phyloP scores from a whole-genome alignment of 257 asterid species.

The Lycium barbarum region DNA sequence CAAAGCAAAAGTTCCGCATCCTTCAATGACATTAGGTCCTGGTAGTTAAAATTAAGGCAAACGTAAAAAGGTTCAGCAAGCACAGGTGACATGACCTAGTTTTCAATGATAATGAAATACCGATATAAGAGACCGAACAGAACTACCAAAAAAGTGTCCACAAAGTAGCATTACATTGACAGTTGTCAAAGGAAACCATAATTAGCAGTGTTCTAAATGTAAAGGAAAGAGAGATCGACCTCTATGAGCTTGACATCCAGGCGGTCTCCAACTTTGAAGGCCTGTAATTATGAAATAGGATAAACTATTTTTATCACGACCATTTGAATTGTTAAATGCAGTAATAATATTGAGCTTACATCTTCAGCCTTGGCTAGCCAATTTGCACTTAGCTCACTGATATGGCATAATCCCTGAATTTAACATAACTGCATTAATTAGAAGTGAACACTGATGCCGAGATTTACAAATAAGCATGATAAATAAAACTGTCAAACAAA shows the following conservation, averaged over 20 bases:
- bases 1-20: background rate
- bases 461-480: background rate
- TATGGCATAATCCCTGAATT: constrained; percentile 90
- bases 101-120: no score
- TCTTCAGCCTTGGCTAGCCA: constrained; percentile 98
- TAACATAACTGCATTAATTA: constrained; percentile 6
- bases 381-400: constrained; percentile 87
- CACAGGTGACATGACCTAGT: no score
- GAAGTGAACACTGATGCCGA: constrained; percentile 10
- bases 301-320: constrained; percentile 34
- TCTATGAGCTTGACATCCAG: constrained; percentile 96
- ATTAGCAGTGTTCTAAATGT: constrained; percentile 19
- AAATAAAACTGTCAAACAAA: background rate
- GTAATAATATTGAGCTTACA: constrained; percentile 54
- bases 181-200: constrained; percentile 13
- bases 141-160: background rate
- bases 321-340: constrained; percentile 25
- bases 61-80: no score
- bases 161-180: background rate
- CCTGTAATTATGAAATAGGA: constrained; percentile 53
- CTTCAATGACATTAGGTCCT: no score
- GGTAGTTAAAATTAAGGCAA: no score
- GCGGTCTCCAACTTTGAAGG: constrained; percentile 87
- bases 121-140: no score
- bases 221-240: constrained; percentile 51